A percentile compares a stretch with the other conserved stretches of the same genome.
These are phyloP conservation scores for Syzygium oleosum DNA, from an alignment of 345 rosid species.

Conservation along the genomic window DNA sequence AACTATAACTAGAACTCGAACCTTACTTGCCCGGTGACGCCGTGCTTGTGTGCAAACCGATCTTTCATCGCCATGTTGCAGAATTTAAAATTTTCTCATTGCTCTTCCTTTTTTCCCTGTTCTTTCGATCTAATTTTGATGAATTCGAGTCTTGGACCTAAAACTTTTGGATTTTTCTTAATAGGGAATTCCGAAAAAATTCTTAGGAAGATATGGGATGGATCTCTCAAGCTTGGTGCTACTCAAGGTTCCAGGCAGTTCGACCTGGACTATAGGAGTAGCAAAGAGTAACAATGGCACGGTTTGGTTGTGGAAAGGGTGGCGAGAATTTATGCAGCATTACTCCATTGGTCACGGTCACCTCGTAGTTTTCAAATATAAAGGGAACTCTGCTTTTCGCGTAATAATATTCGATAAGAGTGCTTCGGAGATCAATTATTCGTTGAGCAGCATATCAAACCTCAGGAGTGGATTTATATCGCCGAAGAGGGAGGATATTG, in stretches of 20 bases:
- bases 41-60: background rate
- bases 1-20: background rate
- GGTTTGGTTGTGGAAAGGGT: background rate
- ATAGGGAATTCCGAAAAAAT: background rate
- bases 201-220: background rate
- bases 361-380: background rate
- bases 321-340: background rate
- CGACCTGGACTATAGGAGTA: background rate
- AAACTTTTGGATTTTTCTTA: background rate
- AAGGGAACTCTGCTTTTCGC: background rate
- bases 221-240: background rate
- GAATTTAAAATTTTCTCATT: background rate
- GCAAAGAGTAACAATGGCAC: background rate
- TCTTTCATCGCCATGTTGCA: background rate
- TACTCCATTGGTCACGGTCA: background rate
- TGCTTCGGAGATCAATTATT: background rate
- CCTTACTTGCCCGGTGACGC: background rate
- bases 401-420: background rate
- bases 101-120: background rate
- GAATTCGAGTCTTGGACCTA: background rate
- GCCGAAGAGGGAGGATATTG: background rate
- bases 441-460: background rate
- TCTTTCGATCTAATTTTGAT: background rate
- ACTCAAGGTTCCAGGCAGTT: background rate
- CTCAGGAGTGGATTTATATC: background rate